Percentiles rank a stretch among this genome's conserved stretches.
Conservation (phyloP, 2,329 filamentous ascomycete genomes). For the Aaosphaeria arxii region DNA sequence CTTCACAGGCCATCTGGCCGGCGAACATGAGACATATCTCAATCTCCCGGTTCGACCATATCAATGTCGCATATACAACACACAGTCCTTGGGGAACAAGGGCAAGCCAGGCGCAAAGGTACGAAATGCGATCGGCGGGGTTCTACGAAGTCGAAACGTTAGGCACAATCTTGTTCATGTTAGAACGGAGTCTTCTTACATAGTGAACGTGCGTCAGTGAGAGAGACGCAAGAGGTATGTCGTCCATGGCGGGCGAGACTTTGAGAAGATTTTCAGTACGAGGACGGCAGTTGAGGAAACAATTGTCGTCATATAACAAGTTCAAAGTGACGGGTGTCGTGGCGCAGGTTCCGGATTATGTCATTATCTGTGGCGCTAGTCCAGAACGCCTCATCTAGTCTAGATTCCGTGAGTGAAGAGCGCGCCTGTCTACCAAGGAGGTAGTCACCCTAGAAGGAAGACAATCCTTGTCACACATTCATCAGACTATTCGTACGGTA, state of each 20-base stretch:
- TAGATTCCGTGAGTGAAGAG: no score
- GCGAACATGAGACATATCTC: constrained; percentile 88
- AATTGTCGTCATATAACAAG: no score
- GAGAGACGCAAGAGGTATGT: constrained; percentile 73
- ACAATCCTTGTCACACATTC: no score
- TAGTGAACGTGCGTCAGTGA: constrained; percentile 97
- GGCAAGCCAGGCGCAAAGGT: constrained; percentile 88
- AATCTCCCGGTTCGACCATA: constrained; percentile 86
- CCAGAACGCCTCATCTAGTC: background rate
- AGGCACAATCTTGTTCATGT: constrained; percentile 9
- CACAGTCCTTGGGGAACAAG: constrained; percentile 89
- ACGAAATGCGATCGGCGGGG: constrained; percentile 78
- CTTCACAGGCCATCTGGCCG: constrained; percentile 90
- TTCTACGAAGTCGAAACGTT: constrained; percentile 56
- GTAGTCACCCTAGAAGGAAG: no score
- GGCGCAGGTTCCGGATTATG: background rate
- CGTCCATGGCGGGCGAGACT: constrained; percentile 39
- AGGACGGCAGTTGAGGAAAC: no score
- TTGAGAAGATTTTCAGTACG: no score
- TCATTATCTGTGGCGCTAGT: constrained; percentile 1
- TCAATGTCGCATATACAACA: constrained; percentile 83
- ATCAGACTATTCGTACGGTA: no score
- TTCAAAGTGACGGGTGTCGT: background rate
- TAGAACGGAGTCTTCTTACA: constrained; percentile 54
- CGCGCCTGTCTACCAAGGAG: no score